A percentile compares a stretch with the other conserved stretches of the same genome.
phyloP scores from a whole-genome alignment of 805 yeast species.

The Barnettozyma vustinii region DNA sequence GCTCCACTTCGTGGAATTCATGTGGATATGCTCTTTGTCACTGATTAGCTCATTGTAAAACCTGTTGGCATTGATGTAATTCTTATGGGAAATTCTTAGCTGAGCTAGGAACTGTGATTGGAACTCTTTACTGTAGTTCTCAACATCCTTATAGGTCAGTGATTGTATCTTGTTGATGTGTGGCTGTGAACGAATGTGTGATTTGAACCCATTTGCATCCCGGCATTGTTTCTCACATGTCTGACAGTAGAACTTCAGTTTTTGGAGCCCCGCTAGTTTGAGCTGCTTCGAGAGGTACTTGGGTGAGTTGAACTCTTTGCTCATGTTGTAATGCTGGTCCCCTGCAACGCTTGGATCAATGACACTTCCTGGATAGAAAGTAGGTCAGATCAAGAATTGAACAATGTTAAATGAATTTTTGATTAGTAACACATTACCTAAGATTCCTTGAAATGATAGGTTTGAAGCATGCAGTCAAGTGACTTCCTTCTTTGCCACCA shows the following conservation, averaged over 20 bases:
- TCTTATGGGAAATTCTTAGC: constrained; percentile 65
- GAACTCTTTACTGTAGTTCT: constrained; percentile 56
- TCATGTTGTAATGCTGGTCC: background rate
- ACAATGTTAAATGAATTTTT: no score
- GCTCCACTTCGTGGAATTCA: constrained; percentile 83
- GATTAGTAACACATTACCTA: background rate
- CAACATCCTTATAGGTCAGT: constrained; percentile 44
- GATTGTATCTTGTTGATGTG: constrained; percentile 58
- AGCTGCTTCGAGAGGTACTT: constrained; percentile 55
- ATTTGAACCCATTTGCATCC: constrained; percentile 92
- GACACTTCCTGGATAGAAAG: no score
- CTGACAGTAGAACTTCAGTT: constrained; percentile 84
- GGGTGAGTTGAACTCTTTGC: constrained; percentile 8
- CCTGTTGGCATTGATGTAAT: constrained; percentile 70
- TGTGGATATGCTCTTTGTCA: constrained; percentile 79
- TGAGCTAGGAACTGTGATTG: constrained; percentile 57
- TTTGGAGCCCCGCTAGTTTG: constrained; percentile 81
- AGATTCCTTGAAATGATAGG: no score
- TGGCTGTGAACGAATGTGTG: constrained; percentile 78
- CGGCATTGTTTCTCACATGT: constrained; percentile 90
- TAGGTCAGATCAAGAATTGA: background rate
- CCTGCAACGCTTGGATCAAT: background rate
- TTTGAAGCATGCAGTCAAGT: no score
- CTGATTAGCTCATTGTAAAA: constrained; percentile 87
- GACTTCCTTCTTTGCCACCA: background rate